Base-by-base conservation (phyloP, 129 eudicot genomes). In the Silybum marianum region DNA sequence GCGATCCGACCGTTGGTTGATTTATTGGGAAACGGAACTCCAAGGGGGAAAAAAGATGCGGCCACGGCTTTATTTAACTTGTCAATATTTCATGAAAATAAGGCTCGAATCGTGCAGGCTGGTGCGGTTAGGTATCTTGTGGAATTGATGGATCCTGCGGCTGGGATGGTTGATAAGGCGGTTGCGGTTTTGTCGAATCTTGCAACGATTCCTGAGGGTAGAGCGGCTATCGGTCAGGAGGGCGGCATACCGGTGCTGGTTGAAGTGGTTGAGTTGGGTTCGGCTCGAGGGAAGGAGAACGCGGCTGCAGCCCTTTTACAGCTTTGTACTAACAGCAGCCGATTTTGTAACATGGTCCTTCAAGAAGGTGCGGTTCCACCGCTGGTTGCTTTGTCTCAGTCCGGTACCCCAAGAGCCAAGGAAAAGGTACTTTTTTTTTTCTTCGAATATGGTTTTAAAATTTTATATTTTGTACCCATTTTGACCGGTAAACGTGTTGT, bases 281-380 rank as follows among this genome's bases (percentile, higher is more conserved):
- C 99, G 25, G 92, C 93, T 10, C 88, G 97, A 87, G 99, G 97
- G 65, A 95, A 92, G 88, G 99, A 95, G 86, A 90, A 92, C 82
- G 99, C 99, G 0, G 97, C 97, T 46, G 99, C 99, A 1, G 96
- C 97, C 36, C 94, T 95, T 44, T 66, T 90, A 30, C 97, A 95
- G 80, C 82, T 95, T 39, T 95, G 99, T 71, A 88, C 97, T 11
- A 89, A 88, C 77, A 92, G 97, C 80, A 88, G 81, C 76, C 82
- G 90, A 77, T 95, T 86, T 78, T 95, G 97, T 81, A 92, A 83
- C 73, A 86, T 68, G 80, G 94, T 90, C 28, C 88, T 95, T 9
- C 93, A 92, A 74, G 97, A 95, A 83, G 99, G 97, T 19, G 99
- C 93, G 14, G 94, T 92, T 76, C 99, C 99, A 0, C 97, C 97